These are phyloP conservation scores for Cladosporium sp. DNA, from an alignment of 2,329 filamentous ascomycete species.

Conservation along the genomic window DNA sequence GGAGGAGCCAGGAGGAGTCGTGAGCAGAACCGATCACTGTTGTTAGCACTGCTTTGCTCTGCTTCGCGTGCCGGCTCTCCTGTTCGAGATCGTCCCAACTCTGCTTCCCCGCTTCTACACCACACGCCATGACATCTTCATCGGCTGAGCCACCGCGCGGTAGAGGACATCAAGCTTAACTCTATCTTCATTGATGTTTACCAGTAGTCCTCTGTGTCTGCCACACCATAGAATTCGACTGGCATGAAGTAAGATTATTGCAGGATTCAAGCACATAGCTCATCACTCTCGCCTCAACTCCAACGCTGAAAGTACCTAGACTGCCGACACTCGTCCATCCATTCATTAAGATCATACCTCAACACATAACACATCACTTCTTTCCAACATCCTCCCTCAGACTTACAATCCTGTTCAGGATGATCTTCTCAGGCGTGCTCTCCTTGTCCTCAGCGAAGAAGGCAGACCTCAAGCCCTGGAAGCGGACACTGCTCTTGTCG, in stretches of 20 bases:
- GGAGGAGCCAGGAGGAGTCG: background rate
- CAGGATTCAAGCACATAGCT: background rate
- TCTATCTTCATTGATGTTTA: background rate
- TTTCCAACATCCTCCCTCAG: constrained; percentile 84
- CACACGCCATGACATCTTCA: background rate
- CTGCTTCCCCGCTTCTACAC: background rate
- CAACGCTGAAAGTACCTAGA: background rate
- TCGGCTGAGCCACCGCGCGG: background rate
- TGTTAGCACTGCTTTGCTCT: no score
- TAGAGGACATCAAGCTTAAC: background rate
- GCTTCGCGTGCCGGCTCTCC: no score
- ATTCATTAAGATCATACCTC: background rate
- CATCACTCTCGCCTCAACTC: background rate
- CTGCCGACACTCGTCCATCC: constrained; percentile 3
- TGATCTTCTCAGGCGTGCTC: constrained; percentile 63
- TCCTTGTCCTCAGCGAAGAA: constrained; percentile 85
- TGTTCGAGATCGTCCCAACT: no score
- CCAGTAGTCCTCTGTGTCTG: no score
- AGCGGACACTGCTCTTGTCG: constrained; percentile 69
- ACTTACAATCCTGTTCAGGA: constrained; percentile 88
- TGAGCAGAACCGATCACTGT: background rate
- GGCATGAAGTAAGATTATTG: no score
- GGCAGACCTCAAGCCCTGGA: constrained; percentile 85
- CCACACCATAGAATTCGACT: no score
- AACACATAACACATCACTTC: constrained; percentile 24